Evolutionary conservation across 257 asterid species (phyloP), one percentile per base, ranked within the genome.

Genomic region (Cordia subcordata): DNA sequence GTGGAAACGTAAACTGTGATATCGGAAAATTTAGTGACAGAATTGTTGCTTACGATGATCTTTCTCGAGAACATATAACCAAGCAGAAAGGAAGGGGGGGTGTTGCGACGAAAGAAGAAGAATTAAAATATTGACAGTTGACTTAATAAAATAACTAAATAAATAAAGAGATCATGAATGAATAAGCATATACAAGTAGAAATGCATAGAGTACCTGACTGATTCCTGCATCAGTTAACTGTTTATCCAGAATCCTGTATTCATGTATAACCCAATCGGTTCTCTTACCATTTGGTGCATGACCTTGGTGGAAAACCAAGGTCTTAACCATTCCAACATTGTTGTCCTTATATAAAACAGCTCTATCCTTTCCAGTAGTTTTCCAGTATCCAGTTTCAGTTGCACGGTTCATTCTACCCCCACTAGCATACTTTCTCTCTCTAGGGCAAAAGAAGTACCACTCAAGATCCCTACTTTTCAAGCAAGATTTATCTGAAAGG

Each of bases 391-490:
- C 98, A 67, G 76, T 69, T 68, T 85, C 88, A 67, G 98, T 82
- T 22, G 88, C 82, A 4, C 98, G 96, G 66, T 85, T 91, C 69
- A 82, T 84, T 65, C 95, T 81, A 18, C 10, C 54, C 42, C 98
- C 98, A 73, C 84, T 77, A 44, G 88, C 73, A 74, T 88, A 91
- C 79, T 85, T 91, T 71, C 66, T 85, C 78, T 91, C 96, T 27
- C 80, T 82, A 4, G 96, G 95, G 72, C 95, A 88, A 81, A 85
- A 91, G 76, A 91, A 91, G 76, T 71, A 88, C 98, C 98, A 91
- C 66, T 91, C 92, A 4, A 65, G 80, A 82, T 91, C 98, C 71
- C 78, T 85, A 53, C 74, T 83, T 68, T 70, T 85, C 70, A 83
- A 61, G 71, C 75, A 76, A 5, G 95, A 91, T 72, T 76, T 88